phyloP scores from a whole-genome alignment of 1,139 yeast genomes.

The Suhomyces choctaworum region DNA sequence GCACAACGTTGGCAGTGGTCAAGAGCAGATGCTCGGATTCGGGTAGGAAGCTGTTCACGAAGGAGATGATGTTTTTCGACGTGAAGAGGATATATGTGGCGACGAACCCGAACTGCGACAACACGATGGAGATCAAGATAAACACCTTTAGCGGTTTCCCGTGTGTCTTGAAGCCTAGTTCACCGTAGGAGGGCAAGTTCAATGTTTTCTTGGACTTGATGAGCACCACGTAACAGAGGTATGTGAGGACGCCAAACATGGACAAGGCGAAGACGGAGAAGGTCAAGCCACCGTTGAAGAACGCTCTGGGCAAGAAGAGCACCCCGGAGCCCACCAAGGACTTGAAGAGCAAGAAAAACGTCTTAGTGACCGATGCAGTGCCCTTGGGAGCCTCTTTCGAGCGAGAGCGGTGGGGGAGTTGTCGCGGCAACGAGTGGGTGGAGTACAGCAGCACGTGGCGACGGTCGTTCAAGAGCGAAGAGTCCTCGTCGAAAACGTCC shows the following conservation, averaged over 20 bases:
- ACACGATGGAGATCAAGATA: constrained; percentile 60
- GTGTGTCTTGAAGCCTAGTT: constrained; percentile 62
- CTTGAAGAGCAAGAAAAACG: constrained; percentile 67
- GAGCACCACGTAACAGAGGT: constrained; percentile 66
- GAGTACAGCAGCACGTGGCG: constrained; percentile 9
- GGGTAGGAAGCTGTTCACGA: constrained; percentile 20
- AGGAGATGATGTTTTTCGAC: constrained; percentile 63
- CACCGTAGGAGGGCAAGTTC: constrained; percentile 71
- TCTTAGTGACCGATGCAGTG: constrained; percentile 29
- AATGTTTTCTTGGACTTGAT: constrained; percentile 58
- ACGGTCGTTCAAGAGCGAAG: constrained; percentile 22
- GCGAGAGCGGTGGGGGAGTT: constrained; percentile 11
- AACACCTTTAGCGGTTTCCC: constrained; percentile 60
- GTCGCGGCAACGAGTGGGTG: constrained; percentile 12
- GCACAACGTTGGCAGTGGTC: constrained; percentile 41
- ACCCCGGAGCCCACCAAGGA: constrained; percentile 83
- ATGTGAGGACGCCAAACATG: constrained; percentile 65
- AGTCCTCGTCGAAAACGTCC: constrained; percentile 29
- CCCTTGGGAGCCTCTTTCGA: constrained; percentile 18
- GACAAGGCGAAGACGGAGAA: constrained; percentile 56
- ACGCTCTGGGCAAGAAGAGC: constrained; percentile 70
- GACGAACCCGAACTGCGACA: constrained; percentile 76
- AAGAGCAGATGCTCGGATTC: constrained; percentile 11
- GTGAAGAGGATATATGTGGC: constrained; percentile 76
- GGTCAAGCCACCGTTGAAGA: constrained; percentile 67